Base-by-base conservation (phyloP, 257 asterid genomes). In the Cordia subcordata region DNA sequence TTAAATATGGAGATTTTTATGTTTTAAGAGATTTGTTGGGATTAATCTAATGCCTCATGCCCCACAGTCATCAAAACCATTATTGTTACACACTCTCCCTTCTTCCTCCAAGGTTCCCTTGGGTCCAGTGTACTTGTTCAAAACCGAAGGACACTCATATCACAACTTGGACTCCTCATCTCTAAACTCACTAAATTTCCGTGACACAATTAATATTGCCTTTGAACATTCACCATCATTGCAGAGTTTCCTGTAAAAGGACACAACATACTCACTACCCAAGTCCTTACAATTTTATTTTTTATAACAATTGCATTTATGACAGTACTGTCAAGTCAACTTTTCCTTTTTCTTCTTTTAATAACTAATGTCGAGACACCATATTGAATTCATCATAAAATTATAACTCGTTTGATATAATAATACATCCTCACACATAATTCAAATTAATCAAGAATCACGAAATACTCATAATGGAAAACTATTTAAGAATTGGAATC, bases 211-310 rank as follows among this genome's bases (percentile, higher is more conserved):
- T 57, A 23, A 70, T 55, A 65, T 37, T 32, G 18, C 39, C 56
- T 49, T 54, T 66, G 73, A 66, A 65, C 75, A 56, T 69, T 68
- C 75, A 62, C 68, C 45, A 57, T 74, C 75, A 58, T 56, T 55
- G 60, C 77, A 55, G 62, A 66, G 62, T 49, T 68, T 62, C 66
- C 23, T 54, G 0, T 3, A 21, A 62, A 32, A 38, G 65, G 35
- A 27, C 35, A 27, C 6, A 27, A 60, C 15, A 10, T 9, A 20
- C 5, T 40, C 18, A 42, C 1, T 27, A 8, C 47, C 15, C 10
- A 42, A 6, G 4, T 14, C 10, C 47, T 42, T 42, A 1, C 4
- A 42, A 42, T 42, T 42, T 42, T 42, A 42, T 2, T 42, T 42
- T n/a, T 42, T 42, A 14, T 1, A 42, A 10, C 14, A 10, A 18